These are phyloP conservation scores for Medakamo hakoo DNA, from an alignment of 139 green algal genomes.

Conservation along the genomic window DNA sequence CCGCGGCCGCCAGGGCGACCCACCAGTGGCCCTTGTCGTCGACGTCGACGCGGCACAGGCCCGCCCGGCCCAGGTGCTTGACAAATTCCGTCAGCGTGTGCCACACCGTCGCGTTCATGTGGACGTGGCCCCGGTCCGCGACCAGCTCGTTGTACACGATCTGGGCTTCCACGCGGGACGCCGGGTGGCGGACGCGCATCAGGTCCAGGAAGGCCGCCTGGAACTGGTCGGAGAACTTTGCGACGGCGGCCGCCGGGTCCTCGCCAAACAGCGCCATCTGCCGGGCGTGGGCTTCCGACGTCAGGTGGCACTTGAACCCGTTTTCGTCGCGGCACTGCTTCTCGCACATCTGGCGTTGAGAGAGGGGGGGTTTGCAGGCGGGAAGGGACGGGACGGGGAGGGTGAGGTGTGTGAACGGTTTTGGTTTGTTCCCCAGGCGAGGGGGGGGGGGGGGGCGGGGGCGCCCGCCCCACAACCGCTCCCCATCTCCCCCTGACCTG, in stretches of 20 bases:
- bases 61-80: slow-evolving; percentile 49
- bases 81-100: slow-evolving; percentile 78
- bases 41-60: slow-evolving; percentile 84
- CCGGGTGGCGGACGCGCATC: slow-evolving; percentile 52
- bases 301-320: slow-evolving; percentile 93
- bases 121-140: slow-evolving; percentile 69
- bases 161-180: slow-evolving; percentile 45
- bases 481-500: too few relatives aligned
- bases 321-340: slow-evolving; percentile 98
- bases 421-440: too few relatives aligned
- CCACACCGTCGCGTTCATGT: slow-evolving; percentile 97
- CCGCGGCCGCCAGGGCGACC: slow-evolving; percentile 39
- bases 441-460: too few relatives aligned
- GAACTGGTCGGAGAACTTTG: slow-evolving; percentile 81
- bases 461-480: too few relatives aligned
- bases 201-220: slow-evolving; percentile 78
- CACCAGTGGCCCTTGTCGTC: slow-evolving; percentile 91
- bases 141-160: slow-evolving; percentile 93
- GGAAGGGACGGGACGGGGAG: too few relatives aligned
- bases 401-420: too few relatives aligned
- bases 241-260: slow-evolving; percentile 54
- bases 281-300: slow-evolving; percentile 53
- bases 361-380: too few relatives aligned
- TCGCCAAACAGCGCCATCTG: slow-evolving; percentile 84
- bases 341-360: slow-evolving; percentile 95